phyloP scores from a whole-genome alignment of 345 rosid species.

The Passiflora organensis region DNA sequence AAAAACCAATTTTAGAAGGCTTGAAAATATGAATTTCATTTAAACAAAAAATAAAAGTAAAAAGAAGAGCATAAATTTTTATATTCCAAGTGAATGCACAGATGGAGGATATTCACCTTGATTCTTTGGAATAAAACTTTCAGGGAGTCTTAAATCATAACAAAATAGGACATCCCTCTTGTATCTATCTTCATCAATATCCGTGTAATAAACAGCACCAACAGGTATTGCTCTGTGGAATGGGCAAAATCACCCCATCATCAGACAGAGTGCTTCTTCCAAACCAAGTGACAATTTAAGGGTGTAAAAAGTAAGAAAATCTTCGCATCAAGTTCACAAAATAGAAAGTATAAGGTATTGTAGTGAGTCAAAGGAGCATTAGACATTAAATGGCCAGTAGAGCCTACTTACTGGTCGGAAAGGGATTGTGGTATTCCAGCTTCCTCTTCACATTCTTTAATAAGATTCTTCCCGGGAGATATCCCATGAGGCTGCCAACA shows the following conservation, averaged over 20 bases:
- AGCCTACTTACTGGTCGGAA: constrained; percentile 39
- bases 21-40: neutral
- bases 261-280: neutral
- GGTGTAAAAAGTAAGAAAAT: no score
- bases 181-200: constrained; percentile 54
- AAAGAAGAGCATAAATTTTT: neutral
- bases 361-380: neutral
- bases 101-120: constrained; percentile 45
- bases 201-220: constrained; percentile 80
- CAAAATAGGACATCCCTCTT: constrained; percentile 84
- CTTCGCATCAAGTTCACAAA: neutral
- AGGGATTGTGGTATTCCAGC: constrained; percentile 70
- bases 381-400: constrained; percentile 2
- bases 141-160: constrained; percentile 78
- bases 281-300: neutral
- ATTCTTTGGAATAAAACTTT: constrained; percentile 53
- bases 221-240: constrained; percentile 65
- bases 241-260: constrained; percentile 10
- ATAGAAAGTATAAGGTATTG: constrained; percentile 4
- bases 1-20: neutral
- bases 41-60: neutral
- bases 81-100: constrained; percentile 1
- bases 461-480: constrained; percentile 65
- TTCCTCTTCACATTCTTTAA: constrained; percentile 95
- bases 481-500: constrained; percentile 69